Evolutionary conservation across 345 rosid species (phyloP), one percentile per base, ranked within the genome.

Genomic region (Eucalyptus leucophloia): DNA sequence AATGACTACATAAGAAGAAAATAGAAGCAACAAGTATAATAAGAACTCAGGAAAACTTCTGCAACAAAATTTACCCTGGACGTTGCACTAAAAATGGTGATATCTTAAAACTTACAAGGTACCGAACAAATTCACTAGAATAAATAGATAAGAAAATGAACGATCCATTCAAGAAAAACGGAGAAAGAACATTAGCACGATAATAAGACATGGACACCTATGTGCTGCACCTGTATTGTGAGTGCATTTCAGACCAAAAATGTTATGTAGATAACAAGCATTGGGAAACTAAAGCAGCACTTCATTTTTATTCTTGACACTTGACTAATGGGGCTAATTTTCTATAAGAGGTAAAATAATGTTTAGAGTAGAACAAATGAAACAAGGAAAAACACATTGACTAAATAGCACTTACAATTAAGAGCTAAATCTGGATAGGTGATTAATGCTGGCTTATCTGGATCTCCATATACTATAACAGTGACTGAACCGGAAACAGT

Each of bases 391-490:
- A n/a, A 85, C 58, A 30, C 40, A 21, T 50, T 30, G 56, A 87
- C 37, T 58, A 50, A 30, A 87, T 18, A 87, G 56, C 53, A 88
- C 94, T 93, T 82, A 93, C 93, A 85, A 87, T 92, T 92, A 80
- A 93, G 89, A 88, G 93, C 94, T 91, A 93, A 87, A 91, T 93
- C 94, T 11, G 94, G 94, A 88, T 93, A 93, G 16, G 94, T 92
- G 49, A 93, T 88, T 32, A 93, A 90, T 87, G 94, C 94, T 9
- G 93, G 94, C 92, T 93, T 93, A 86, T 92, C 94, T 87, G 86
- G 92, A 69, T 93, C 94, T 87, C 94, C 94, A 86, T 90, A 91
- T 49, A 93, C 94, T 60, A 93, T 91, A 69, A 93, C 94, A 18
- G 91, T 88, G 34, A 93, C 93, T 53, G 87, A 88, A 87, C 94